Evolutionary conservation across 495 filamentous ascomycete species (phyloP).

Genomic region (Penicillium robsamsonii): DNA sequence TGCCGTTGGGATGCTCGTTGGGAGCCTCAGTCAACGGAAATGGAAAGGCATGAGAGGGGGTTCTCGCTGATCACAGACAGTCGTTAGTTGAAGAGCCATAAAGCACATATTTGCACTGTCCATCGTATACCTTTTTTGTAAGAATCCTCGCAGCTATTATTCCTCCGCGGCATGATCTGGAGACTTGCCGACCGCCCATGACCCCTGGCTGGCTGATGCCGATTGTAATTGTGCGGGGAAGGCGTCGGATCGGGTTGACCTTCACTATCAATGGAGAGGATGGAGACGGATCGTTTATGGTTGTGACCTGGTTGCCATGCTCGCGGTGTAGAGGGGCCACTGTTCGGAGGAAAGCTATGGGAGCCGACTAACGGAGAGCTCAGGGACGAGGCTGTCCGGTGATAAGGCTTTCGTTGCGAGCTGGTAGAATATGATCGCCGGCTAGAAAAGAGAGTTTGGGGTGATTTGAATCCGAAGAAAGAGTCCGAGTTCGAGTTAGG

Average conservation of each 20-base stretch:
- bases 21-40: constrained; percentile 32
- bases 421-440: constrained; percentile 40
- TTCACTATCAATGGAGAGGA: constrained; percentile 81
- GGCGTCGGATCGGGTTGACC: constrained; percentile 39
- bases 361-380: constrained; percentile 43
- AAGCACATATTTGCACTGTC: not conserved
- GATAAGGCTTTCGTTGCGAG: constrained; percentile 36
- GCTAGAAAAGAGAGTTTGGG: constrained; percentile 39
- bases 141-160: constrained; percentile 43
- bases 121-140: constrained; percentile 43
- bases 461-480: constrained; percentile 43
- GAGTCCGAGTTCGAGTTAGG: constrained; percentile 42
- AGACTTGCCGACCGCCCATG: constrained; percentile 84
- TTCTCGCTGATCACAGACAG: not conserved
- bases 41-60: constrained; percentile 24
- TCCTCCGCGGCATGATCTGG: constrained; percentile 65
- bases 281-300: constrained; percentile 85
- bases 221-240: constrained; percentile 36
- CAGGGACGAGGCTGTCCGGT: constrained; percentile 46
- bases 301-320: constrained; percentile 42
- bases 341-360: constrained; percentile 46
- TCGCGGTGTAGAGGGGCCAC: constrained; percentile 38
- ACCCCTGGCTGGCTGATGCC: constrained; percentile 50
- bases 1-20: constrained; percentile 23
- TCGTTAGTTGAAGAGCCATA: not conserved